Percentiles rank a stretch among this genome's conserved stretches.
Conservation (phyloP, 805 yeast genomes). For the Schwanniomyces occidentalis region DNA sequence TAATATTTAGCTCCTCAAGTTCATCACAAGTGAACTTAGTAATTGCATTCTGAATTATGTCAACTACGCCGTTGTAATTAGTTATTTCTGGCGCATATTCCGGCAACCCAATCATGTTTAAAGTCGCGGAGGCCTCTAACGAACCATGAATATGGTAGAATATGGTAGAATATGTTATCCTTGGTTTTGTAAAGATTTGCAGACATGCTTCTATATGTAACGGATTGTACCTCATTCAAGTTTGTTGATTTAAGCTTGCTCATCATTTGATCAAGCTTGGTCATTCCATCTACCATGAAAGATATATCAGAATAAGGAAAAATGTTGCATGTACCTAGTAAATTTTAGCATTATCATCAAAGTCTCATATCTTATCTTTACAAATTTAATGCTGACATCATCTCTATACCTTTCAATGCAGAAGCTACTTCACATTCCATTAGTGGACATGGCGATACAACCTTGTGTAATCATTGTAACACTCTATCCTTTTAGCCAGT, state of each 20-base stretch:
- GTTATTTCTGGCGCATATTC: slow-evolving; percentile 19
- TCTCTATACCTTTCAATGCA: slow-evolving; percentile 25
- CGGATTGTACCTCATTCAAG: slow-evolving; percentile 10
- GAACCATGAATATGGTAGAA: slow-evolving; percentile 35
- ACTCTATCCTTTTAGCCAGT: slow-evolving; percentile 9
- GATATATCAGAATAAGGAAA: slow-evolving; percentile 31
- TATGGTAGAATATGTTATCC: slow-evolving; percentile 20
- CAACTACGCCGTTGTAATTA: slow-evolving; percentile 23
- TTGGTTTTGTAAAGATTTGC: slow-evolving; percentile 26
- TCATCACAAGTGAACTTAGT: slow-evolving; percentile 24
- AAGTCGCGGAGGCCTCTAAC: slow-evolving; percentile 27
- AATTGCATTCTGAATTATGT: slow-evolving; percentile 19
- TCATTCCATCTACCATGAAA: slow-evolving; percentile 27
- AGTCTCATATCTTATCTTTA: slow-evolving; percentile 16
- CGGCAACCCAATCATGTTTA: slow-evolving; percentile 34
- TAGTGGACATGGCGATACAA: slow-evolving; percentile 25
- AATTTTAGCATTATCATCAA: slow-evolving; percentile 7
- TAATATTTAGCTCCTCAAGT: slow-evolving; percentile 24
- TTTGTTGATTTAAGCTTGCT: slow-evolving; percentile 10
- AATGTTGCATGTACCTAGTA: slow-evolving; percentile 27
- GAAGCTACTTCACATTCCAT: slow-evolving; percentile 23
- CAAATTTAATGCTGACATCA: slow-evolving; percentile 16
- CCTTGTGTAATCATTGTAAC: slow-evolving; percentile 10
- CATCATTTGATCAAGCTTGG: slow-evolving; percentile 22
- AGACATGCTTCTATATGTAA: slow-evolving; percentile 13